A percentile compares a stretch with the other conserved stretches of the same genome.
These are phyloP conservation scores for Parafenestella ontariensis DNA, from an alignment of 2,329 filamentous ascomycete genomes.

Conservation along the genomic window DNA sequence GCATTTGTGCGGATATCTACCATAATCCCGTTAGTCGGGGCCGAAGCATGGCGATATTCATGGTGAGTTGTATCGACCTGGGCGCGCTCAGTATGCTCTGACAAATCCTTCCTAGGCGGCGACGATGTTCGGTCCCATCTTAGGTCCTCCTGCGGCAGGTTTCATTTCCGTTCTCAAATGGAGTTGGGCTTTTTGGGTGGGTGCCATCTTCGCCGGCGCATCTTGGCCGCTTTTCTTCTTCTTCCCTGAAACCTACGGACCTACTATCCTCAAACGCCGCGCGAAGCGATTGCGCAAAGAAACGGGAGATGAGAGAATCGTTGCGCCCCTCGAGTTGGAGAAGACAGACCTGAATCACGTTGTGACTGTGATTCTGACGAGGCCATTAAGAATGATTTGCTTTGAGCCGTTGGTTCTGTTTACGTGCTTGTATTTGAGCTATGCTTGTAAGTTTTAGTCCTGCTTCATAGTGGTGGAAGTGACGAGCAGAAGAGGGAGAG, in stretches of 20 bases:
- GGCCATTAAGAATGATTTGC: constrained; percentile 76
- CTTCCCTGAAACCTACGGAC: constrained; percentile 62
- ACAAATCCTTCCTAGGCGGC: constrained; percentile 60
- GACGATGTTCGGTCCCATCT: constrained; percentile 71
- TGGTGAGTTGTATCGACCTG: constrained; percentile 22
- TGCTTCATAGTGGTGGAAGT: neutral
- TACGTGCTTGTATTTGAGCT: constrained; percentile 72
- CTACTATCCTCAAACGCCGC: constrained; percentile 56
- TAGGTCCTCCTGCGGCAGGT: constrained; percentile 70
- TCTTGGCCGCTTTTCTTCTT: constrained; percentile 68
- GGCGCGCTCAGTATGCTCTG: neutral
- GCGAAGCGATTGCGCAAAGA: constrained; percentile 65
- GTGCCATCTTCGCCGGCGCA: constrained; percentile 69
- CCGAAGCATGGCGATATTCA: constrained; percentile 42
- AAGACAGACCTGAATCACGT: constrained; percentile 64
- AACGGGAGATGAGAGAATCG: constrained; percentile 60
- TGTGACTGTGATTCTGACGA: constrained; percentile 71
- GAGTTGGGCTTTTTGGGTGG: constrained; percentile 76
- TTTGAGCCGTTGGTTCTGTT: constrained; percentile 77
- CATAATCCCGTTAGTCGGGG: constrained; percentile 55
- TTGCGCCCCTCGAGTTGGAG: constrained; percentile 70
- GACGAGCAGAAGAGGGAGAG: neutral
- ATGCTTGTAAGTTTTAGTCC: constrained; percentile 57
- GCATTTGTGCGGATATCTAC: constrained; percentile 72
- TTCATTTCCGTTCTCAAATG: constrained; percentile 68